These are phyloP conservation scores for Tetracladium setigerum DNA, from an alignment of 495 filamentous ascomycete genomes.

Conservation along the genomic window DNA sequence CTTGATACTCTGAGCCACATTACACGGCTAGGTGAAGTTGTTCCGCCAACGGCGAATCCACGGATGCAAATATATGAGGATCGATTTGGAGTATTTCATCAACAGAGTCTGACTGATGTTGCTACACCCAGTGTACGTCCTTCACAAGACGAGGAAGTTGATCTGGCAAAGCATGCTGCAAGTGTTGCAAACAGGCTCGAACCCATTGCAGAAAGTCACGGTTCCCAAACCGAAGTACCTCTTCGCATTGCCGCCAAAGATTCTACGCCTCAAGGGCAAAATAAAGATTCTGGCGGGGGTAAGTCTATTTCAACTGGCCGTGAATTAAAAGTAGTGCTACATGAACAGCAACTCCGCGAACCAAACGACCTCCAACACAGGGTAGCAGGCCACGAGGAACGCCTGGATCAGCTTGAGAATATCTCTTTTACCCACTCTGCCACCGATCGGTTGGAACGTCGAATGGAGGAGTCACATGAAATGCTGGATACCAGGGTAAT, in stretches of 20 bases:
- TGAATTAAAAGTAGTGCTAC: slow-evolving; percentile 17
- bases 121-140: slow-evolving; percentile 14
- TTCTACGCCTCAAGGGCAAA: background rate
- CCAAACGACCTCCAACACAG: slow-evolving; percentile 24
- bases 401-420: slow-evolving; percentile 53
- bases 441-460: slow-evolving; percentile 53
- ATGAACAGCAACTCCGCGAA: slow-evolving; percentile 13
- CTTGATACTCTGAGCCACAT: slow-evolving; percentile 25
- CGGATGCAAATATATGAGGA: slow-evolving; percentile 19
- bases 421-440: slow-evolving; percentile 47
- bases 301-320: slow-evolving; percentile 21
- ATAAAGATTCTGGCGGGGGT: background rate
- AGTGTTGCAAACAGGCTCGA: slow-evolving; percentile 12
- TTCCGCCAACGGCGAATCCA: slow-evolving; percentile 6
- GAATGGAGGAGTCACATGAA: slow-evolving; percentile 50
- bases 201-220: slow-evolving; percentile 3
- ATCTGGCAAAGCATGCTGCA: slow-evolving; percentile 11
- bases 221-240: background rate
- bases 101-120: slow-evolving; percentile 20
- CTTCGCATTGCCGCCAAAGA: background rate
- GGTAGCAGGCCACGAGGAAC: slow-evolving; percentile 42
- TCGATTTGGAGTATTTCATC: slow-evolving; percentile 7
- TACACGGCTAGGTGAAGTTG: background rate
- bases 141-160: slow-evolving; percentile 11
- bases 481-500: slow-evolving; percentile 47